Conservation (phyloP, 805 yeast species). For the Wickerhamomyces tratensis region DNA sequence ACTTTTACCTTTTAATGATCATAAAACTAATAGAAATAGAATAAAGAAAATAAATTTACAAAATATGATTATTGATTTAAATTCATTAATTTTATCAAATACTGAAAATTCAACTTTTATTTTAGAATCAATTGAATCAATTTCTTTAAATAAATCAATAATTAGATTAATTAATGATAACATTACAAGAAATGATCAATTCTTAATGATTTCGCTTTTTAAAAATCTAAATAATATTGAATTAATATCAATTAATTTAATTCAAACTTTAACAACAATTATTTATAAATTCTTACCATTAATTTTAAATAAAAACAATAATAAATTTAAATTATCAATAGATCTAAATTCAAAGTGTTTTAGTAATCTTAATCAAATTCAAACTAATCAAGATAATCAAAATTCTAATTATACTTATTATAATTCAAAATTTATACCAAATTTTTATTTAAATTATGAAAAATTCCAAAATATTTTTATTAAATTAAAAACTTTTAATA, state of each 20-base stretch:
- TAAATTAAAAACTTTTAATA: slow-evolving; percentile 3
- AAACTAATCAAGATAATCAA: slow-evolving; percentile 10
- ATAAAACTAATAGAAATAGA: slow-evolving; percentile 7
- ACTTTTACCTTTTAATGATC: slow-evolving; percentile 33
- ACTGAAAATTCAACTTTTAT: too few species aligned
- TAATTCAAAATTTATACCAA: slow-evolving; percentile 19
- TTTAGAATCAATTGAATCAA: too few species aligned
- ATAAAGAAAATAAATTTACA: slow-evolving; percentile 15
- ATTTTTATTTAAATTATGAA: slow-evolving; percentile 14
- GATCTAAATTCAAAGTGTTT: slow-evolving; percentile 42
- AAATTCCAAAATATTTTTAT: slow-evolving; percentile 12
- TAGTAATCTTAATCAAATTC: slow-evolving; percentile 1
- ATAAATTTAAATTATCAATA: slow-evolving; percentile 23
- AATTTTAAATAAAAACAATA: slow-evolving; percentile 25
- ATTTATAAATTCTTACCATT: slow-evolving; percentile 1
- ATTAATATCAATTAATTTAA: too few species aligned
- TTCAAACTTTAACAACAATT: too few species aligned
- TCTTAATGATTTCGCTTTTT: too few species aligned
- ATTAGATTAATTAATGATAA: too few species aligned
- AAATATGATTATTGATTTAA: slow-evolving; percentile 39
- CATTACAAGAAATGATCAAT: too few species aligned
- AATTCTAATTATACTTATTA: slow-evolving; percentile 19
- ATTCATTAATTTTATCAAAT: slow-evolving; percentile 15
- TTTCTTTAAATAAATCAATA: too few species aligned
- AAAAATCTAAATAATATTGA: too few species aligned